Conservation (phyloP, 2,329 filamentous ascomycete species). For the Arthrobotrys entomopaga region DNA sequence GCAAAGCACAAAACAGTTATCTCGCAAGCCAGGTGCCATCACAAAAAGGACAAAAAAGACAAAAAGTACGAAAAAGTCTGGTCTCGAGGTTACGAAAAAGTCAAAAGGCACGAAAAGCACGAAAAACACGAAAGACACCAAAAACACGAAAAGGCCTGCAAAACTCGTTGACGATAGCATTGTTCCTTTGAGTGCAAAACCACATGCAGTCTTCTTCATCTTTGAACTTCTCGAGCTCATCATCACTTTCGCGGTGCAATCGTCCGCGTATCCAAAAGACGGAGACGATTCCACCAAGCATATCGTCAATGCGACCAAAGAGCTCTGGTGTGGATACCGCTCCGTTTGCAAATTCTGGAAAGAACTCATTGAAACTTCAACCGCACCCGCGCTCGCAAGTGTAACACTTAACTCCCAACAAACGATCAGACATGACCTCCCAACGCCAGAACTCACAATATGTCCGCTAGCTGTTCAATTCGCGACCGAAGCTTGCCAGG, state of each 20-base stretch:
- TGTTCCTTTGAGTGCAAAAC: background rate
- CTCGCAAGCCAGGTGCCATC: too few relatives aligned
- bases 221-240: slow-evolving; percentile 1
- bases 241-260: background rate
- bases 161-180: too few relatives aligned
- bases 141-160: too few relatives aligned
- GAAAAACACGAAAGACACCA: too few relatives aligned
- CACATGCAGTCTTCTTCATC: background rate
- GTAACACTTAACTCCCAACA: background rate
- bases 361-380: slow-evolving; percentile 2
- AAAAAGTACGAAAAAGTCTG: too few relatives aligned
- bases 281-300: background rate
- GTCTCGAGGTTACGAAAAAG: too few relatives aligned
- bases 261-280: background rate
- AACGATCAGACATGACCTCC: background rate
- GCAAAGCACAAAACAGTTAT: too few relatives aligned
- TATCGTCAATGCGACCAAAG: background rate
- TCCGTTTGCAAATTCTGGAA: slow-evolving; percentile 3
- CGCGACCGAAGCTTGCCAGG: background rate
- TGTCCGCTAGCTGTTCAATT: background rate
- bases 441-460: background rate
- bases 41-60: too few relatives aligned
- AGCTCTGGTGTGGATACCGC: background rate
- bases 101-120: too few relatives aligned
- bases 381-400: background rate